These are phyloP conservation scores for Botrytis sinoallii DNA, from an alignment of 2,329 filamentous ascomycete species.

Conservation along the genomic window DNA sequence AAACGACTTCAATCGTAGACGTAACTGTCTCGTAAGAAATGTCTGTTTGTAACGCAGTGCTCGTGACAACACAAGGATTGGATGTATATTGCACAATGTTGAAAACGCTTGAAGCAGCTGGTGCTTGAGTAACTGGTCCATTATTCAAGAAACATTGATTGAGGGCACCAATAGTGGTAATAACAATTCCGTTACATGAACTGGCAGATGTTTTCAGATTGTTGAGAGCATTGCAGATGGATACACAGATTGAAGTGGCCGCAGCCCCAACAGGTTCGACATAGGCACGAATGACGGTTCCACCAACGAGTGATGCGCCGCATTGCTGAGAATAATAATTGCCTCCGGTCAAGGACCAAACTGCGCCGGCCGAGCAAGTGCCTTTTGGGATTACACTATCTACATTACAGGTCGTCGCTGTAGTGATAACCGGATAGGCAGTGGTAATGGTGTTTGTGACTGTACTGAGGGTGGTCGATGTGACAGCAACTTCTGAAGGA, in stretches of 20 bases:
- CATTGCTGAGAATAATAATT: constrained; percentile 7
- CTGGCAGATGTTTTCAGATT: not conserved
- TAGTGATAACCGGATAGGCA: not conserved
- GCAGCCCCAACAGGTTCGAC: not conserved
- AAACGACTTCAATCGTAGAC: not conserved
- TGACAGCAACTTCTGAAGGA: not conserved
- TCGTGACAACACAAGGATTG: not conserved
- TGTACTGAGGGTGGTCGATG: not conserved
- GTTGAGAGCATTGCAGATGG: not conserved
- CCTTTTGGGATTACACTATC: not conserved
- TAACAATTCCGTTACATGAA: constrained; percentile 4
- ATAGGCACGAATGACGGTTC: not conserved
- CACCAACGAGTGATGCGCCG: not conserved
- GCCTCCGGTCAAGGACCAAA: not conserved
- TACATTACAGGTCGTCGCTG: not conserved
- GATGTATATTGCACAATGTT: not conserved
- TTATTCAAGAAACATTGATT: not conserved
- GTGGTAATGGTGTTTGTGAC: not conserved
- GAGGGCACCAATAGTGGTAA: not conserved
- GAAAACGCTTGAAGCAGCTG: not conserved
- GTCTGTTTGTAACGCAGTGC: not conserved
- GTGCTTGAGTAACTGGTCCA: not conserved
- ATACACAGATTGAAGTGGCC: not conserved
- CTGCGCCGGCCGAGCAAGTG: not conserved
- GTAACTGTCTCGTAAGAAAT: not conserved